A percentile compares a stretch with the other conserved stretches of the same genome.
Evolutionary conservation across 306 rosid species (phyloP).

Genomic region (Phaseolus lunatus): DNA sequence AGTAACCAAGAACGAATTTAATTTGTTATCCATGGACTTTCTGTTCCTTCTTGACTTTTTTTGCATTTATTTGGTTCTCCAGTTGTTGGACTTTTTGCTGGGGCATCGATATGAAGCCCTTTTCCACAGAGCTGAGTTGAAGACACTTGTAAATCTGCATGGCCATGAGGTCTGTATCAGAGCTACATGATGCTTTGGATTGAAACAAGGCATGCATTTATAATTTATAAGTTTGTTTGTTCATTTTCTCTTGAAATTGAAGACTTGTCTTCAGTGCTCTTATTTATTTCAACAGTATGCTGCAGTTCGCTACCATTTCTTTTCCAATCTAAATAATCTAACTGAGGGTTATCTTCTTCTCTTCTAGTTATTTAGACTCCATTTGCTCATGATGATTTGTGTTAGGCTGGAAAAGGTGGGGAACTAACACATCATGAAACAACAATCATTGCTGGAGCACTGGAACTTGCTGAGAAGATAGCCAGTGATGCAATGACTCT

Average conservation of each 20-base stretch:
- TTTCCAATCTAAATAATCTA: background rate
- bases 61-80: conserved; percentile 23
- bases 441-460: conserved; percentile 95
- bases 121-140: conserved; percentile 95
- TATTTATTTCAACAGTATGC: conserved; percentile 23
- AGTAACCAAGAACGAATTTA: background rate
- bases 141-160: conserved; percentile 88
- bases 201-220: conserved; percentile 12
- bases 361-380: conserved; percentile 9
- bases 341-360: conserved; percentile 18
- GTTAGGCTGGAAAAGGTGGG: conserved; percentile 98
- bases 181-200: conserved; percentile 8
- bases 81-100: conserved; percentile 82
- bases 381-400: conserved; percentile 47
- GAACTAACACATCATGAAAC: conserved; percentile 96
- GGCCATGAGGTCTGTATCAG: conserved; percentile 85
- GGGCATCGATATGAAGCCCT: conserved; percentile 79
- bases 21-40: conserved; percentile 16
- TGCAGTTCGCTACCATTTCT: background rate
- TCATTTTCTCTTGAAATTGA: conserved; percentile 25
- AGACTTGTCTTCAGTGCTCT: background rate
- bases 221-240: background rate
- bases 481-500: conserved; percentile 92
- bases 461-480: conserved; percentile 76
- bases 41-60: background rate